phyloP scores from a whole-genome alignment of 805 yeast species.

The Sugiyamaella marilandica region DNA sequence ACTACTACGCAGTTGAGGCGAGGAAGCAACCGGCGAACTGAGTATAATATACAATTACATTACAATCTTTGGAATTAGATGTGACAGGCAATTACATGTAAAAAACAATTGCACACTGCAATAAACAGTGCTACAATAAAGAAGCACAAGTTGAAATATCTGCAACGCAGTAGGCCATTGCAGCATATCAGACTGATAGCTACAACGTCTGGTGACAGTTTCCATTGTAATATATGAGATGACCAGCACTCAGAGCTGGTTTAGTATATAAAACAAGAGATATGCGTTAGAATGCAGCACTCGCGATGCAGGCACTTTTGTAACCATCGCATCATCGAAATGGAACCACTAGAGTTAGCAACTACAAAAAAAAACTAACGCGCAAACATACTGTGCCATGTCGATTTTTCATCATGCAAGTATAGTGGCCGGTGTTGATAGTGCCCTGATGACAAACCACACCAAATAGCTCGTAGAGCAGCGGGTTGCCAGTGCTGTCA shows the following conservation, averaged over 20 bases:
- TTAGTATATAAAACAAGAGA: constrained; percentile 46
- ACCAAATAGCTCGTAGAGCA: constrained; percentile 79
- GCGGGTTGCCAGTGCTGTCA: constrained; percentile 22
- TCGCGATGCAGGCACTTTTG: constrained; percentile 56
- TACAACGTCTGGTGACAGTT: too few species aligned
- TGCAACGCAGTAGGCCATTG: too few species aligned
- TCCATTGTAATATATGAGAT: too few species aligned
- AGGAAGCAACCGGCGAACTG: too few species aligned
- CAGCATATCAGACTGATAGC: too few species aligned
- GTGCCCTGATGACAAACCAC: constrained; percentile 87
- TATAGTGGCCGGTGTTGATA: constrained; percentile 93
- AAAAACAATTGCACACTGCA: too few species aligned
- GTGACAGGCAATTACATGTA: too few species aligned
- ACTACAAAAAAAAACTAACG: constrained; percentile 1
- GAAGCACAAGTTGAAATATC: too few species aligned
- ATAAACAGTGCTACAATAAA: too few species aligned
- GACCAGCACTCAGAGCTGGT: neutral
- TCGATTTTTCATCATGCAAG: constrained; percentile 68
- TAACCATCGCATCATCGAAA: constrained; percentile 84
- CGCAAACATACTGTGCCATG: constrained; percentile 38
- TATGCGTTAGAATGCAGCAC: constrained; percentile 76
- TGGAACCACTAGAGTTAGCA: constrained; percentile 58
- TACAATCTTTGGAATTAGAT: too few species aligned
- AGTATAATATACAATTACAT: too few species aligned
- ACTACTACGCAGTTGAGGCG: too few species aligned